phyloP scores from a whole-genome alignment of 768 basidiomycete genomes.

The Cytidiella melzeri region DNA sequence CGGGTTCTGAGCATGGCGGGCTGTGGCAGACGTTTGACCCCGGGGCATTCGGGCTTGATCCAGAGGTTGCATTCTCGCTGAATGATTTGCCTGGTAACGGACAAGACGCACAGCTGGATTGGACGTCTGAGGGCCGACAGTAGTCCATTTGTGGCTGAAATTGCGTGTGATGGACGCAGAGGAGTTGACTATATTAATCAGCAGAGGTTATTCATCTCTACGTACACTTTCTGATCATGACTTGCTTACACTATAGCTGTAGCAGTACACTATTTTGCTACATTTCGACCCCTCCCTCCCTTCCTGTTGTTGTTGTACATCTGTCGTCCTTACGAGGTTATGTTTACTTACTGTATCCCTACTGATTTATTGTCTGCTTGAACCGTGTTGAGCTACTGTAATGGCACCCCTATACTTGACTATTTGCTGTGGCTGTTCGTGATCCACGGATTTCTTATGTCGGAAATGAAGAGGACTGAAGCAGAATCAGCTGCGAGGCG shows the following conservation, averaged over 20 bases:
- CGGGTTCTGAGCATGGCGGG: slow-evolving; percentile 31
- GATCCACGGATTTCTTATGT: too few species aligned
- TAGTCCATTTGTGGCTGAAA: not conserved
- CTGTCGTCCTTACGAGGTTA: slow-evolving; percentile 3
- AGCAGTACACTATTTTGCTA: not conserved
- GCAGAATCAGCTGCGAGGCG: not conserved
- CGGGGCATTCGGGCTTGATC: slow-evolving; percentile 68
- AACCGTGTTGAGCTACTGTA: too few species aligned
- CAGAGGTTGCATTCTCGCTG: slow-evolving; percentile 67
- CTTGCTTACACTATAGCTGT: too few species aligned
- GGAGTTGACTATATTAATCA: too few species aligned
- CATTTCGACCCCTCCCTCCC: not conserved
- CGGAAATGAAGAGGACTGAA: too few species aligned
- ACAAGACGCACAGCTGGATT: slow-evolving; percentile 17
- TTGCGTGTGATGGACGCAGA: not conserved
- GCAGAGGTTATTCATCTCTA: too few species aligned
- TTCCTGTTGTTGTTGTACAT: too few species aligned
- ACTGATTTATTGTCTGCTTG: slow-evolving; percentile 3
- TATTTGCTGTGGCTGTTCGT: too few species aligned
- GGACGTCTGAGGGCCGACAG: slow-evolving; percentile 6
- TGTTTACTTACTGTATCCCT: slow-evolving; percentile 10
- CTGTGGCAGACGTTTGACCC: slow-evolving; percentile 63
- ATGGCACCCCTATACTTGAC: too few species aligned
- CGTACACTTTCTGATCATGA: too few species aligned
- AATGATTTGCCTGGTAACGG: slow-evolving; percentile 26